Evolutionary conservation across 768 basidiomycete genomes (phyloP), one percentile per base, ranked within the genome.

Genomic region (Tremella mesenterica): DNA sequence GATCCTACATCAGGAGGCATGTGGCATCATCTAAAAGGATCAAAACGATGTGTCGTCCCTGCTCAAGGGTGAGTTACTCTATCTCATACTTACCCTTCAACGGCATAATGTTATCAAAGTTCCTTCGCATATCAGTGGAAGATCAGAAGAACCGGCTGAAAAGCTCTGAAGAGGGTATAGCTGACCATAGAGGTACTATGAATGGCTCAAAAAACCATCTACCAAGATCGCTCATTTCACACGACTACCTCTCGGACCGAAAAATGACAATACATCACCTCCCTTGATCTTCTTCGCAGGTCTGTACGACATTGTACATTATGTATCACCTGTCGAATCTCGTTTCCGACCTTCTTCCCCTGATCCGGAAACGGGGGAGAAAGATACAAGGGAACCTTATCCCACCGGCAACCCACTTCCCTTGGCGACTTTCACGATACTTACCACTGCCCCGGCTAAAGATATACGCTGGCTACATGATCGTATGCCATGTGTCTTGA

Each of bases 381-480:
- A 29, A 12, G 62, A 65, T 31, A 59, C 46, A n/a, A 27, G 61
- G 5, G 58, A 64, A 44, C 62, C 67, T 0, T 70, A 70, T 39
- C 72, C 72, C 8, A 68, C 66, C 13, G 68, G 67, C 29, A 59
- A 78, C 75, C 8, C 75, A 21, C 43, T 79, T 23, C 78, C 80
- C 0, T 74, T 87, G 1, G 87, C 83, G 78, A 85, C 88, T 0
- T 96, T 88, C 67, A 84, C 87, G 0, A 88, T 97, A 50, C 83
- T 97, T 44, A 99, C 93, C 0, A 90, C 89, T 70, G 79, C 28
- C 80, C 87, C 41, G 79, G 53, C 81, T 67, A 80, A 80, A 51
- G 80, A 83, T 5, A 77, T 90, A 43, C 74, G 75, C 5, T 96
- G 89, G 86, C 77, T 96, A n/a, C 93, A 95, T 67, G 86, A 92